Conservation (phyloP, 495 filamentous ascomycete species). For the Immersiella caudata region DNA sequence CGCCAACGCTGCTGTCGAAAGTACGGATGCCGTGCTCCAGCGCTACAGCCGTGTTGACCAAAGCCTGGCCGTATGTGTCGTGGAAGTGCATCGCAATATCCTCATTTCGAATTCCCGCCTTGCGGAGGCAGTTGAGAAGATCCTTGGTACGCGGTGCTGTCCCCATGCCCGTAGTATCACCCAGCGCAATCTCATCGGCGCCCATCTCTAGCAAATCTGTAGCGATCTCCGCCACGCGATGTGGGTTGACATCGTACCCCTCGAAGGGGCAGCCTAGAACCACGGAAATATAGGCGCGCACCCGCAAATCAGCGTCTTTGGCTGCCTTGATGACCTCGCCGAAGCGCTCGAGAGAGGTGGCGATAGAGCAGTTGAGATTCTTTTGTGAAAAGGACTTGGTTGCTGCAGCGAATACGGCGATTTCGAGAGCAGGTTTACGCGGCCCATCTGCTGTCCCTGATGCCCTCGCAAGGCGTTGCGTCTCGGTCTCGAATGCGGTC, state of each 20-base stretch:
- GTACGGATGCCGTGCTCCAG: slow-evolving; percentile 86
- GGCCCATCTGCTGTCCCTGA: background rate
- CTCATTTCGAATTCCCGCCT: slow-evolving; percentile 74
- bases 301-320: slow-evolving; percentile 62
- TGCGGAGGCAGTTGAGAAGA: slow-evolving; percentile 68
- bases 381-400: slow-evolving; percentile 88
- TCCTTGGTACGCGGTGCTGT: slow-evolving; percentile 78
- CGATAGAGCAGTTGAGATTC: slow-evolving; percentile 90
- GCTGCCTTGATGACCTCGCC: slow-evolving; percentile 72
- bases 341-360: slow-evolving; percentile 77
- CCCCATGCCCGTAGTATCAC: slow-evolving; percentile 96
- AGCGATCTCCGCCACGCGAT: slow-evolving; percentile 81
- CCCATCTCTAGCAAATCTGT: slow-evolving; percentile 88
- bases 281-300: slow-evolving; percentile 93
- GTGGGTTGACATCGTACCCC: slow-evolving; percentile 76
- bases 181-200: slow-evolving; percentile 89
- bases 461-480: slow-evolving; percentile 17
- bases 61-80: slow-evolving; percentile 93
- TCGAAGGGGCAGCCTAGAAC: slow-evolving; percentile 95
- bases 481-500: slow-evolving; percentile 42
- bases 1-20: slow-evolving; percentile 89
- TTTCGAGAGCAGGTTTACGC: slow-evolving; percentile 61
- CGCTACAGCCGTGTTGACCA: slow-evolving; percentile 85
- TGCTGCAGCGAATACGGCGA: slow-evolving; percentile 90
- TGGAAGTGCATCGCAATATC: slow-evolving; percentile 95